Evolutionary conservation across 164 flowering plant genomes (phyloP).

Genomic region (Euptelea pleiosperma): DNA sequence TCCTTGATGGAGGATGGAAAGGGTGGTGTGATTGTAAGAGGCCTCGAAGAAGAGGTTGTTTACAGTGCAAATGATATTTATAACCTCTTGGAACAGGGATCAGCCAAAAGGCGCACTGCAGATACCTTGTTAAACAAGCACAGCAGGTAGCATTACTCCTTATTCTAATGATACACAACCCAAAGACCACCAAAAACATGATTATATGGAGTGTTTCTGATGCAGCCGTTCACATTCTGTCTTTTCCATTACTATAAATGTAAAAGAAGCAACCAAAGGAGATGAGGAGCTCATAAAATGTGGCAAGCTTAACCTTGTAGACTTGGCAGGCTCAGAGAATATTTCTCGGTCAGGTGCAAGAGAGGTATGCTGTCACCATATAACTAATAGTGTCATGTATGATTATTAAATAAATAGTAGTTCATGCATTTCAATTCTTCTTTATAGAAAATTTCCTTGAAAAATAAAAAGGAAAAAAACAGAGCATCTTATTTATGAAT

Average conservation of each 20-base stretch:
- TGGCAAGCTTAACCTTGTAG: conserved; percentile 36
- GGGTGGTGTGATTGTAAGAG: conserved; percentile 31
- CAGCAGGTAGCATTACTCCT: conserved; percentile 21
- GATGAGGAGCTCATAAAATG: conserved; percentile 31
- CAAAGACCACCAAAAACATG: neutral
- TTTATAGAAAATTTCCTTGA: too few species aligned
- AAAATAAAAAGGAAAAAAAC: too few species aligned
- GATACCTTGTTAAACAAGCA: conserved; percentile 35
- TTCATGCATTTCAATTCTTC: too few species aligned
- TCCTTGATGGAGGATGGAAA: conserved; percentile 36
- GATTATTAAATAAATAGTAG: too few species aligned
- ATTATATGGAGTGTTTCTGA: neutral
- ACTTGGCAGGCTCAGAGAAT: conserved; percentile 35
- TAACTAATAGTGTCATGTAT: too few species aligned
- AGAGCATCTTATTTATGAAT: too few species aligned
- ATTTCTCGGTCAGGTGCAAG: conserved; percentile 29
- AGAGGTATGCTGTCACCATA: conserved; percentile 20
- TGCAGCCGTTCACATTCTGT: conserved; percentile 34
- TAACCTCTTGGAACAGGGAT: conserved; percentile 29
- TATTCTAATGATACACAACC: too few species aligned
- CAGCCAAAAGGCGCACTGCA: conserved; percentile 29
- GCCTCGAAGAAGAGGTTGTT: conserved; percentile 34
- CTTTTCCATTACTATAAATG: conserved; percentile 31
- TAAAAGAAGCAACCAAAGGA: conserved; percentile 24
- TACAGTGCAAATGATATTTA: conserved; percentile 33